Evolutionary conservation across 2,329 filamentous ascomycete genomes (phyloP), one percentile per base, ranked within the genome.

Genomic region (Aaosphaeria arxii): DNA sequence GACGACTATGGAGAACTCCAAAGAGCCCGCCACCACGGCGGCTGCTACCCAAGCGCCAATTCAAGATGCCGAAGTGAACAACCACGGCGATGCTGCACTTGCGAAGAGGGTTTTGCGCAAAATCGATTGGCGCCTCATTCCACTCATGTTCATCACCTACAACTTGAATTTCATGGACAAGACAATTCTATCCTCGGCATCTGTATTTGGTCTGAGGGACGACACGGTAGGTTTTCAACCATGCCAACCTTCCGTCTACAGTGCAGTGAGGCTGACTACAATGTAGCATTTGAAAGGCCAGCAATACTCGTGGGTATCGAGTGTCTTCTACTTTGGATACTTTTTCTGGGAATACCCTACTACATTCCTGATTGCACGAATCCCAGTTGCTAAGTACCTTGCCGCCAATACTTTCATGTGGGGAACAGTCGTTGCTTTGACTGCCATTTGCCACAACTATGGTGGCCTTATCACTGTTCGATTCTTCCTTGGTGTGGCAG

Each of bases 151-250:
- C 50, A 54, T 77, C 39, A 82, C 77, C 0, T 84, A 84, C 57
- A 77, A 78, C 68, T 62, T 84, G 52, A 81, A 82, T 56, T 84
- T 83, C 48, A 81, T 84, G 72, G 82, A 85, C 62, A 85, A 85
- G 59, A 76, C 76, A 1, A 59, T 61, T n/a, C 43, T 64, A 52
- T 53, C 64, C 43, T 50, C 78, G 76, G 80, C 81, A 0, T 71
- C 79, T 4, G 78, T 84, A 0, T 83, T 84, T 53, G 80, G 35
- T 75, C 71, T 4, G 79, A 49, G 56, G 29, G 46, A 56, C 17
- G 58, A 63, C 39, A 61, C 36, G 49, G 43, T 32, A 39, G n/a
- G 42, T 24, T 24, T 36, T 24, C 17, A 24, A 24, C 17, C 3
- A 2, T 11, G 4, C 17, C 2, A 13, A 36, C 2, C 33, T 31